Conservation (phyloP, 768 basidiomycete genomes). For the Auriscalpium vulgare region DNA sequence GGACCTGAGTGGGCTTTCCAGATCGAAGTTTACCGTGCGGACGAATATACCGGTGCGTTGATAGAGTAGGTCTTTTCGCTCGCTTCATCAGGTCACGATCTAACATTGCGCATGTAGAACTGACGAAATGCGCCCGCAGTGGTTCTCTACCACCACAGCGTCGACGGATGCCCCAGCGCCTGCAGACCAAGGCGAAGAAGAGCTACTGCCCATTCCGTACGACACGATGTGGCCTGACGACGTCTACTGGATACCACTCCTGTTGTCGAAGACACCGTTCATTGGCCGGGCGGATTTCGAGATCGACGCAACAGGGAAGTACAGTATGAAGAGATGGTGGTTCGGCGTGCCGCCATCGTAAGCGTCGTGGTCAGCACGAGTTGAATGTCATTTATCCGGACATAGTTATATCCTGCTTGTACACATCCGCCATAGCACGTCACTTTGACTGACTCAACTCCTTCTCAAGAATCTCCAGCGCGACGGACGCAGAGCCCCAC, state of each 20-base stretch:
- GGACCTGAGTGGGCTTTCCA: constrained; percentile 50
- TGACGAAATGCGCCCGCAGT: constrained; percentile 83
- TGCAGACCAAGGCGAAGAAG: not conserved
- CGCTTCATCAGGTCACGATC: no score
- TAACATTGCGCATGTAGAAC: constrained; percentile 37
- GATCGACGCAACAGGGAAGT: constrained; percentile 1
- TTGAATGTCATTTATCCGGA: not conserved
- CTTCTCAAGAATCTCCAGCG: constrained; percentile 37
- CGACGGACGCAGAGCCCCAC: constrained; percentile 54
- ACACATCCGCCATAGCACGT: not conserved
- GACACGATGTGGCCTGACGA: constrained; percentile 60
- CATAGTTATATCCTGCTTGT: not conserved
- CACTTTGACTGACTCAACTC: constrained; percentile 19
- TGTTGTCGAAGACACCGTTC: constrained; percentile 36
- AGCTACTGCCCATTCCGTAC: constrained; percentile 46
- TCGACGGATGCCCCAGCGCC: not conserved
- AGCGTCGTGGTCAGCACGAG: not conserved
- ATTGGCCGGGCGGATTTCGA: constrained; percentile 42
- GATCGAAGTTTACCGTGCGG: constrained; percentile 65
- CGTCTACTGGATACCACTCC: constrained; percentile 57
- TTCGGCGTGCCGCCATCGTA: constrained; percentile 9
- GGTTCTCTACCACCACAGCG: constrained; percentile 45
- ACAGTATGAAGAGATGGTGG: constrained; percentile 12
- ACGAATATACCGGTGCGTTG: constrained; percentile 49
- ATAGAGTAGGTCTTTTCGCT: constrained; percentile 47